Percentiles rank a stretch among this genome's conserved stretches.
phyloP scores from a whole-genome alignment of 345 rosid genomes.

The Psidium friedrichsthalianum region DNA sequence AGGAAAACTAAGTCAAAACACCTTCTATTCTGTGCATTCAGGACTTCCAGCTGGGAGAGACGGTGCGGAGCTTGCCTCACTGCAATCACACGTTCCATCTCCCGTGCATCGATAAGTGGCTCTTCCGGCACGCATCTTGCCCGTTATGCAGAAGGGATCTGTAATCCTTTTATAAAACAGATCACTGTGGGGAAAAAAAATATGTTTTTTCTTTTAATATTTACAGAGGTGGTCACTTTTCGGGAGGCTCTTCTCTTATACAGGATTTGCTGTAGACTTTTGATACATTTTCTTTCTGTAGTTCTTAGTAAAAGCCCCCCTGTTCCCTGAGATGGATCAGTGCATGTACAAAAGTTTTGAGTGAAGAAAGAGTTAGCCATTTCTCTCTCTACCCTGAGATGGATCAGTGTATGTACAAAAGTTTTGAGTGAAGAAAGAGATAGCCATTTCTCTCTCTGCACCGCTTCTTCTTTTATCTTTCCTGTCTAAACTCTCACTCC shows the following conservation, averaged over 20 bases:
- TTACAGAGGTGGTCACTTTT: background rate
- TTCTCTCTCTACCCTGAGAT: background rate
- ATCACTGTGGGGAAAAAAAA: background rate
- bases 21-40: constrained; percentile 13
- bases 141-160: constrained; percentile 93
- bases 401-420: constrained; percentile 23
- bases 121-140: constrained; percentile 77
- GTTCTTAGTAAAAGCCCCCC: background rate
- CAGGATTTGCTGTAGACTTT: background rate
- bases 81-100: constrained; percentile 97
- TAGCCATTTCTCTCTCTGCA: background rate
- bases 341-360: constrained; percentile 33
- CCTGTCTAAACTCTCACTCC: background rate
- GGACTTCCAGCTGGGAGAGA: constrained; percentile 95
- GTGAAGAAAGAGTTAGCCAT: background rate
- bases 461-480: background rate
- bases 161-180: constrained; percentile 7
- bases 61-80: constrained; percentile 84
- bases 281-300: background rate
- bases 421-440: constrained; percentile 9
- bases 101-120: constrained; percentile 98
- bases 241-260: background rate
- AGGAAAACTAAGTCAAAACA: background rate
- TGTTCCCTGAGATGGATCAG: background rate
- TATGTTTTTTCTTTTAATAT: background rate